phyloP scores from a whole-genome alignment of 2,329 filamentous ascomycete species.

The Sclerotinia subarctica region DNA sequence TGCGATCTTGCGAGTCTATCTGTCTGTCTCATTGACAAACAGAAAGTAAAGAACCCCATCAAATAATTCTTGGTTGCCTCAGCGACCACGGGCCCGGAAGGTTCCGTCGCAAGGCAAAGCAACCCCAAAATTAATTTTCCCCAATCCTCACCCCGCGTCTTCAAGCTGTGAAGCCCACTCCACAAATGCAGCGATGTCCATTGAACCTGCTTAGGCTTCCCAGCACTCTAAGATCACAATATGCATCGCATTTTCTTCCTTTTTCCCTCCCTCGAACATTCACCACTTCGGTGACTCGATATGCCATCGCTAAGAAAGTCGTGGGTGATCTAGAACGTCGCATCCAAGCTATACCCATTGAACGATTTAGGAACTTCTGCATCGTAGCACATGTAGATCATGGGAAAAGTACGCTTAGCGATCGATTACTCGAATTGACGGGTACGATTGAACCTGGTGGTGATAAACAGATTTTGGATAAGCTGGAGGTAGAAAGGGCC shows the following conservation, averaged over 20 bases:
- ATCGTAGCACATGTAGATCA: conserved; percentile 99
- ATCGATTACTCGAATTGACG: conserved; percentile 88
- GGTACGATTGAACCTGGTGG: conserved; percentile 82
- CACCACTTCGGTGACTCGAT: conserved; percentile 33
- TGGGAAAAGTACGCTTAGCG: conserved; percentile 94
- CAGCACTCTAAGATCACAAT: conserved; percentile 36
- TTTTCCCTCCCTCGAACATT: conserved; percentile 26
- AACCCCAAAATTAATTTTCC: conserved; percentile 6
- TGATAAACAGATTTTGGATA: conserved; percentile 96
- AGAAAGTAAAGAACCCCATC: conserved; percentile 12
- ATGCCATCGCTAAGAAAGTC: conserved; percentile 36
- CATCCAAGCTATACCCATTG: conserved; percentile 73
- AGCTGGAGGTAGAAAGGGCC: conserved; percentile 93
- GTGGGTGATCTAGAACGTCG: conserved; percentile 50
- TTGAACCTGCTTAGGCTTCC: conserved; percentile 37
- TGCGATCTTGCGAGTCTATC: not conserved
- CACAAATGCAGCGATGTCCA: conserved; percentile 40
- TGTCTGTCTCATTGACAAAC: not conserved
- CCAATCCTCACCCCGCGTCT: conserved; percentile 13
- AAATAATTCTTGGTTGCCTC: conserved; percentile 16
- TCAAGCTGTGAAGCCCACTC: conserved; percentile 18
- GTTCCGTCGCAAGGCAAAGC: conserved; percentile 13
- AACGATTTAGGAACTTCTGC: conserved; percentile 89
- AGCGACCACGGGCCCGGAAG: conserved; percentile 20
- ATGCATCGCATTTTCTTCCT: conserved; percentile 32